Conservation (phyloP, 306 rosid species). For the Cotoneaster glaucophyllus region DNA sequence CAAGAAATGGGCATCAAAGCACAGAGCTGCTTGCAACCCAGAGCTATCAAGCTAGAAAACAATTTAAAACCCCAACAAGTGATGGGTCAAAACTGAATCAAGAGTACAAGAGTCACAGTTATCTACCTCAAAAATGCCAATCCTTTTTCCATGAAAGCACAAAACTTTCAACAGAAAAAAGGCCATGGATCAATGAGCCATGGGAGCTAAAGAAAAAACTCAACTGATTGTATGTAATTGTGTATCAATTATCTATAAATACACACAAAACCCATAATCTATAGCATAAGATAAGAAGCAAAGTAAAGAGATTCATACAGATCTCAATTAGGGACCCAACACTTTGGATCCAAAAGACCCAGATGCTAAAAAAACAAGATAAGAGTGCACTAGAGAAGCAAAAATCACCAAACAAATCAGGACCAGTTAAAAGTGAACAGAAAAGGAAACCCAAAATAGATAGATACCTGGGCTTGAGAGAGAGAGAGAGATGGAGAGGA, state of each 20-base stretch:
- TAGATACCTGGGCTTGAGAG: slow-evolving; percentile 16
- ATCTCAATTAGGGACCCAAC: slow-evolving; percentile 33
- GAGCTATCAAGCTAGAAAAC: not conserved
- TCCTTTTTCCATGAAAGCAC: slow-evolving; percentile 8
- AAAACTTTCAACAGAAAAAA: slow-evolving; percentile 3
- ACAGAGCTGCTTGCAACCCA: slow-evolving; percentile 4
- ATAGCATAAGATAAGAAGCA: slow-evolving; percentile 27
- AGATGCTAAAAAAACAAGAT: slow-evolving; percentile 32
- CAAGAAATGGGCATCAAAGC: not conserved
- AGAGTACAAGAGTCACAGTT: slow-evolving; percentile 2
- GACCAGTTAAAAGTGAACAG: slow-evolving; percentile 29
- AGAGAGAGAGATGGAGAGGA: not conserved
- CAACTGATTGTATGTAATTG: slow-evolving; percentile 12
- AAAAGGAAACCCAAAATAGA: slow-evolving; percentile 30
- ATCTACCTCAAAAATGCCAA: slow-evolving; percentile 25
- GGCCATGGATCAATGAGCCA: slow-evolving; percentile 12
- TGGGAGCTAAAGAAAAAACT: slow-evolving; percentile 3
- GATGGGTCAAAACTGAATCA: not conserved
- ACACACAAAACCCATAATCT: not conserved
- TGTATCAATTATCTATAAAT: not conserved
- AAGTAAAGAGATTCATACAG: slow-evolving; percentile 28
- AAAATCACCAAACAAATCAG: slow-evolving; percentile 32
- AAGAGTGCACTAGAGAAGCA: slow-evolving; percentile 18
- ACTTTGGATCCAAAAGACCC: slow-evolving; percentile 33
- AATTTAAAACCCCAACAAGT: slow-evolving; percentile 1